Evolutionary conservation across 306 rosid genomes (phyloP), one percentile per base, ranked within the genome.

Genomic region (Boehmeria nivea): DNA sequence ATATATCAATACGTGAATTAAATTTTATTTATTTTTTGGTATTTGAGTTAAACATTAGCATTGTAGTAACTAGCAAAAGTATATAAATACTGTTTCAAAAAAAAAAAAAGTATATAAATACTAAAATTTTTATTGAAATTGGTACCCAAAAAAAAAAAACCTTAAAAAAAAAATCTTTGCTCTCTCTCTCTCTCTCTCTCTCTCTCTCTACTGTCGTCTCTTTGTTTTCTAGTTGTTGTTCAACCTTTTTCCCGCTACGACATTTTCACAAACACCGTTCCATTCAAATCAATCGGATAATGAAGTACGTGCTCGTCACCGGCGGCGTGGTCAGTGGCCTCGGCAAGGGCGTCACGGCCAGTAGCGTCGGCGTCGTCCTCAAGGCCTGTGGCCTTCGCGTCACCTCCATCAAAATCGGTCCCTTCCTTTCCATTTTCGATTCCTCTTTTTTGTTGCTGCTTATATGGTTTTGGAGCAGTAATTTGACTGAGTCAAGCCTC

Each of bases 301-400:
- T 91, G 99, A 93, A 87, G 79, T 93, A 87, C 80, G 99, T 93
- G 3, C 17, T 93, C 66, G 81, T 87, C 51, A 77, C 84, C 34
- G 99, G 99, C 0, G 99, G 99, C 11, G 99, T 93, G 2, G 99
- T 93, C 1, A 87, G 99, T 58, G 99, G 99, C 48, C 89, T 93
- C n/a, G 99, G 99, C 62, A 93, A 93, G 64, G 99, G 99, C 74
- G 99, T 93, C 53, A 87, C 96, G 5, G 99, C 99, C 62, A 87
- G 99, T 83, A 93, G 99, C 65, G 59, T 93, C 13, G 99, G 99
- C 65, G 95, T 93, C 60, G 95, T 93, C 12, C 99, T 91, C 76
- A 85, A 83, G 58, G 84, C 95, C 57, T 91, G 99, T 22, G 99
- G 96, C 63, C 89, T 85, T n/a, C 87, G 99, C 53, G 89, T 91